Evolutionary conservation across 441 rosid species (phyloP), one percentile per base, ranked within the genome.

Genomic region (Isatis lusitanica): DNA sequence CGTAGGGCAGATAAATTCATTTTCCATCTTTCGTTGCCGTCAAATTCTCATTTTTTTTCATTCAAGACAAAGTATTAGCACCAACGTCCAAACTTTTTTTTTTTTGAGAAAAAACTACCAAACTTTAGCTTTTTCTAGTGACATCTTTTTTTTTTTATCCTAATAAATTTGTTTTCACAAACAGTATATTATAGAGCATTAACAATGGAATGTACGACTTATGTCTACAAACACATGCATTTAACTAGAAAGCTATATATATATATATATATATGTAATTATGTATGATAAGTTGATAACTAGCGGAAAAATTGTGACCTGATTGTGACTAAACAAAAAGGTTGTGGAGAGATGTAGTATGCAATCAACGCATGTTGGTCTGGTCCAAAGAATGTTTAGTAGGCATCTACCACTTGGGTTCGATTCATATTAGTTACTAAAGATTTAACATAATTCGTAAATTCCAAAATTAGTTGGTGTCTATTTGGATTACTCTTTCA

Each of bases 61-160:
- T 36, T 36, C 40, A 36, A 36, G 40, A 36, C 10, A 36, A 9
- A 36, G 4, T 36, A 36, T 36, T 36, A 36, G 40, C 40, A 9
- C 11, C 40, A 36, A 36, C 1, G 11, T 63, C 66, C 79, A 70
- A 70, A 62, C 43, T 52, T 74, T 44, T 35, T 2, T 35, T 13
- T 7, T 35, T 33, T 48, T 6, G 38, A 35, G 9, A 35, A 35
- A 35, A 35, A 35, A 7, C 11, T 12, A 75, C 66, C 75, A 70
- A 70, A 68, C 35, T 61, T 75, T 46, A 62, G 65, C 70, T 62
- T 75, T 68, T 62, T 40, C 15, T 13, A n/a, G 11, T 67, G 42
- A 30, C 40, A 50, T 61, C 40, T 5, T 3, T 24, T 36, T 26
- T 26, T 26, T 48, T 4, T 0, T 16, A 63, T 9, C 18, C 39